A percentile compares a stretch with the other conserved stretches of the same genome.
Conservation (phyloP, 2,329 filamentous ascomycete genomes). For the Elsinoe perseae region DNA sequence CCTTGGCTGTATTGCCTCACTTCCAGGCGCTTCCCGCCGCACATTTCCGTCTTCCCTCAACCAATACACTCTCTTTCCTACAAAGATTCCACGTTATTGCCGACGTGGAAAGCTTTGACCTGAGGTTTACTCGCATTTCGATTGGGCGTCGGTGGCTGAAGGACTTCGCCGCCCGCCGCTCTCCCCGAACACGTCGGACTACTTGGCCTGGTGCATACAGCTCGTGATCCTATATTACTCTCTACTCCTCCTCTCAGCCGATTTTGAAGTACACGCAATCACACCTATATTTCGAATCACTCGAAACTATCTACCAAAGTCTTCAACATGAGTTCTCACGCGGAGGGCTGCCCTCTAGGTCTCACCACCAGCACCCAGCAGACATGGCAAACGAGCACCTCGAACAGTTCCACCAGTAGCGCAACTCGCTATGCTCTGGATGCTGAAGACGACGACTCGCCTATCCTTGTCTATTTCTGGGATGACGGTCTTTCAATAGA, state of each 20-base stretch:
- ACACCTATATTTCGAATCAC: background rate
- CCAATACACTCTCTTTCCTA: background rate
- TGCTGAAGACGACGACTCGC: conserved; percentile 34
- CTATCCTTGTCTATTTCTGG: conserved; percentile 42
- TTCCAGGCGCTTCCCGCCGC: conserved; percentile 6
- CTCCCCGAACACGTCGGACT: background rate
- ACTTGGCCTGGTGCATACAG: background rate
- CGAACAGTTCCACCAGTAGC: conserved; percentile 33
- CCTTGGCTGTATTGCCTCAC: background rate
- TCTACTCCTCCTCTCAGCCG: background rate
- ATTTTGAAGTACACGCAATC: background rate
- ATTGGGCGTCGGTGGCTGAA: background rate
- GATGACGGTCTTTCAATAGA: conserved; percentile 33
- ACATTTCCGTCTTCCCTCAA: background rate
- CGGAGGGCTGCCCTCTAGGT: background rate
- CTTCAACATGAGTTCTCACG: background rate
- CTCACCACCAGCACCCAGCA: conserved; percentile 15
- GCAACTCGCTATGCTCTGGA: conserved; percentile 36
- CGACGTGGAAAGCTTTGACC: background rate
- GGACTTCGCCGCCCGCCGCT: background rate
- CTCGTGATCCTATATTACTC: background rate
- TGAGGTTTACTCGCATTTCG: background rate
- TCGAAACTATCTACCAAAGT: background rate
- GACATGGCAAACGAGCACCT: conserved; percentile 41
- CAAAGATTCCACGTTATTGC: background rate